Evolutionary conservation across 2,329 filamentous ascomycete genomes (phyloP).

Genomic region (Verticillium alfalfae): DNA sequence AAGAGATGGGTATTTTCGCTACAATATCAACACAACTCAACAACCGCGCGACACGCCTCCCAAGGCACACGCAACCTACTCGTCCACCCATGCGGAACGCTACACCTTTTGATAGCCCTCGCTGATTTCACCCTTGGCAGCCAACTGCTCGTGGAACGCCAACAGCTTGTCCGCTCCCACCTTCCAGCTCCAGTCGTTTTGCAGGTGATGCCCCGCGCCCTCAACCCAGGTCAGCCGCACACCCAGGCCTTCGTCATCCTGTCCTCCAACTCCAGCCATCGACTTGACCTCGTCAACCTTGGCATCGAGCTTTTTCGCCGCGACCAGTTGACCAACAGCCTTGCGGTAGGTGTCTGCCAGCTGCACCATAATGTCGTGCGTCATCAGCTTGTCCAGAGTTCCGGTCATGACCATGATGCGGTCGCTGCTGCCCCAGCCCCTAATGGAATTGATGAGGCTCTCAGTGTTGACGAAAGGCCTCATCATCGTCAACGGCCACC

Average conservation of each 20-base stretch:
- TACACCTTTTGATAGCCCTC: not conserved
- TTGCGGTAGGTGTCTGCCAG: slow-evolving; percentile 31
- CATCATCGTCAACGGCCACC: slow-evolving; percentile 46
- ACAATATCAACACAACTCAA: not conserved
- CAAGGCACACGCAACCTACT: not conserved
- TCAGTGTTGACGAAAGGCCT: slow-evolving; percentile 32
- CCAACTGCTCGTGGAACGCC: slow-evolving; percentile 25
- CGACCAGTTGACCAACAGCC: slow-evolving; percentile 22
- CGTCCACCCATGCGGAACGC: not conserved
- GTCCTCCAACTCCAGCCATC: slow-evolving; percentile 13
- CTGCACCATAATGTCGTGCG: slow-evolving; percentile 24
- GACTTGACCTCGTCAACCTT: slow-evolving; percentile 5
- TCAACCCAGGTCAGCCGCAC: slow-evolving; percentile 35
- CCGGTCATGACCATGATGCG: slow-evolving; percentile 34
- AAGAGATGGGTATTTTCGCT: not conserved
- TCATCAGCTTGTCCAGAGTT: slow-evolving; percentile 34
- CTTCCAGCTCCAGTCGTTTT: slow-evolving; percentile 45
- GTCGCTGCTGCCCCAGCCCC: slow-evolving; percentile 16
- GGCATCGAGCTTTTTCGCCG: slow-evolving; percentile 21
- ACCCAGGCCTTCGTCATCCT: slow-evolving; percentile 23
- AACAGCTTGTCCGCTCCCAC: slow-evolving; percentile 38
- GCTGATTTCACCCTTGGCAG: not conserved
- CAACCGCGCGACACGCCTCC: not conserved
- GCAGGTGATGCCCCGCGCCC: slow-evolving; percentile 44
- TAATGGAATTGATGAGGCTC: slow-evolving; percentile 31